Evolutionary conservation across 441 rosid genomes (phyloP).

Genomic region (Syzygium syzygioides): DNA sequence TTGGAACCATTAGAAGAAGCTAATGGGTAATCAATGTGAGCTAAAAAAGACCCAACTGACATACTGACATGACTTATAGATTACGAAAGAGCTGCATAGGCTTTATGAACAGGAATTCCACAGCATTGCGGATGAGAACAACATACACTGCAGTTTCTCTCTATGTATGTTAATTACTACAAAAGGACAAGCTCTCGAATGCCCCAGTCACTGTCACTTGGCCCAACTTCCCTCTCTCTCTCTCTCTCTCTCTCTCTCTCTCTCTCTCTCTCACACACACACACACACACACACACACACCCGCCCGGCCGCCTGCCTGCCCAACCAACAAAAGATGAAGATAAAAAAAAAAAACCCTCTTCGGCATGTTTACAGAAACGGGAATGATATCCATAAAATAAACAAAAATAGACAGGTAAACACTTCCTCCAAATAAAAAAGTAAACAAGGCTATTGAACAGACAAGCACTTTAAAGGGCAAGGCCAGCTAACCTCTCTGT

Average conservation of each 20-base stretch:
- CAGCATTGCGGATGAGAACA: background rate
- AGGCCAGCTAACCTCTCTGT: slow-evolving; percentile 50
- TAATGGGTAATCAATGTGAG: background rate
- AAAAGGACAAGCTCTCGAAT: background rate
- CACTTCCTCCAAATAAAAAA: background rate
- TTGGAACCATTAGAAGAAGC: background rate
- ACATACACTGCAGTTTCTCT: background rate
- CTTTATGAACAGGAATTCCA: background rate
- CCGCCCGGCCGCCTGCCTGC: background rate
- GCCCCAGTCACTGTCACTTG: background rate
- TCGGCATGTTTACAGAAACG: background rate
- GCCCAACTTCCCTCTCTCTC: background rate
- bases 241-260: background rate
- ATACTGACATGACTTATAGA: background rate
- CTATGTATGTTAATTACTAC: background rate
- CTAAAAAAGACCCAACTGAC: background rate
- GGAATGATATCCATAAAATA: background rate
- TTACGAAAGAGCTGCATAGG: background rate
- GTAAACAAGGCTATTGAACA: background rate
- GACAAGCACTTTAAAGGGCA: background rate
- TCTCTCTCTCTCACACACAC: background rate
- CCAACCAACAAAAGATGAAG: background rate
- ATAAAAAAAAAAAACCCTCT: background rate
- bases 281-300: background rate
- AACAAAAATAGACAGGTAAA: background rate